Evolutionary conservation across 768 basidiomycete genomes (phyloP).

Genomic region (Termitomyces sp.): DNA sequence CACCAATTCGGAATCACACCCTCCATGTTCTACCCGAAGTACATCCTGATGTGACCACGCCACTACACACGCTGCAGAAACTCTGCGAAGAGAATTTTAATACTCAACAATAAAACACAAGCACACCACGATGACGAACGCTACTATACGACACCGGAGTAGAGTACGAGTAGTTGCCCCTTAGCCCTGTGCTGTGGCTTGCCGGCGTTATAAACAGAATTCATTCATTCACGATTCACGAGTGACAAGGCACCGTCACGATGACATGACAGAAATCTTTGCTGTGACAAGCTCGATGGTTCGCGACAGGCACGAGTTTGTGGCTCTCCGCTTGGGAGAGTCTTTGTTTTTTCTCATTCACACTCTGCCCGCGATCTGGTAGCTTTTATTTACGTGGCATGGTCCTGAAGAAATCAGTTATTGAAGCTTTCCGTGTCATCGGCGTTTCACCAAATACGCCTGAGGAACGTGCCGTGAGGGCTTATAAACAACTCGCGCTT

Average conservation of each 20-base stretch:
- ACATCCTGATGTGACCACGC: too few relatives aligned
- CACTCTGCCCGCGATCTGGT: neutral
- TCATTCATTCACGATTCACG: too few relatives aligned
- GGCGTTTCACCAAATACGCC: slow-evolving; percentile 20
- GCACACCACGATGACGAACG: too few relatives aligned
- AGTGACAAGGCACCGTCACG: neutral
- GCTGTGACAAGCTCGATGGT: neutral
- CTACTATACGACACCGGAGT: too few relatives aligned
- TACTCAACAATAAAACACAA: too few relatives aligned
- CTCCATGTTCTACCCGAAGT: too few relatives aligned
- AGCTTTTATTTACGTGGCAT: slow-evolving; percentile 5
- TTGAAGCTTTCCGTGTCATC: slow-evolving; percentile 23
- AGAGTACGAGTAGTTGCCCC: too few relatives aligned
- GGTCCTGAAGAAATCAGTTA: slow-evolving; percentile 21
- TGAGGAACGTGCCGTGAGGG: slow-evolving; percentile 18
- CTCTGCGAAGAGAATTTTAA: too few relatives aligned
- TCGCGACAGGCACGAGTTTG: neutral
- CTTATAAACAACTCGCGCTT: slow-evolving; percentile 25
- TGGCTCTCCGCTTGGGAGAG: neutral
- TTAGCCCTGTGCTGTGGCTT: too few relatives aligned
- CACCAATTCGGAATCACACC: too few relatives aligned
- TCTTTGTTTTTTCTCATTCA: neutral
- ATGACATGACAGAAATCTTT: neutral
- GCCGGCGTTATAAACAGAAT: too few relatives aligned
- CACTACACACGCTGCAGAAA: too few relatives aligned